Percentiles rank a stretch among this genome's conserved stretches.
These are phyloP conservation scores for Aspergillus bertholletiae DNA, from an alignment of 495 filamentous ascomycete genomes.

Conservation along the genomic window DNA sequence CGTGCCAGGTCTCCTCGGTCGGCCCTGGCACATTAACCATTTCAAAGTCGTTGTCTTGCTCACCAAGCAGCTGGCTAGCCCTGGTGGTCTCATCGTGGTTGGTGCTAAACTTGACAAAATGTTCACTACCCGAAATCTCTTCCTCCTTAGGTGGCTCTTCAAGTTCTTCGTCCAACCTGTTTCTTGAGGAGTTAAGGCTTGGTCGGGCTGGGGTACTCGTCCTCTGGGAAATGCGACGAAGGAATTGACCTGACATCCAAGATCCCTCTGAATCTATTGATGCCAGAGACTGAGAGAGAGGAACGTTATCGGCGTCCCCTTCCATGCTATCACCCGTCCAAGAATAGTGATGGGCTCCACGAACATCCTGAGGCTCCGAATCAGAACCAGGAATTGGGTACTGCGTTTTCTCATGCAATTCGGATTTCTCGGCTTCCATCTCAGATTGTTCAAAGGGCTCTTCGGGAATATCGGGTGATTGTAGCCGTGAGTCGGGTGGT, in stretches of 20 bases:
- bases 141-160: slow-evolving; percentile 20
- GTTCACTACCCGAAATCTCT: slow-evolving; percentile 60
- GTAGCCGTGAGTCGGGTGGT: slow-evolving; percentile 74
- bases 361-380: slow-evolving; percentile 25
- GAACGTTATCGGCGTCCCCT: slow-evolving; percentile 31
- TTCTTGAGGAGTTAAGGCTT: slow-evolving; percentile 42
- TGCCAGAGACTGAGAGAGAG: slow-evolving; percentile 70
- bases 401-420: slow-evolving; percentile 18
- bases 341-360: slow-evolving; percentile 30
- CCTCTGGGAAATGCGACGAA: slow-evolving; percentile 47
- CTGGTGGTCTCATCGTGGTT: slow-evolving; percentile 28
- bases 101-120: slow-evolving; percentile 51
- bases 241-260: slow-evolving; percentile 77
- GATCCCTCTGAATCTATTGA: slow-evolving; percentile 90
- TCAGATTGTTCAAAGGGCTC: slow-evolving; percentile 24
- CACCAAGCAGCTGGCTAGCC: slow-evolving; percentile 37
- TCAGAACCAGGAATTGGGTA: slow-evolving; percentile 24
- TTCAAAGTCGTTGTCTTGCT: slow-evolving; percentile 25
- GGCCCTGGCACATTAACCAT: slow-evolving; percentile 13
- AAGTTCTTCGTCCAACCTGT: slow-evolving; percentile 21
- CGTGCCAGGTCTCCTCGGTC: slow-evolving; percentile 46
- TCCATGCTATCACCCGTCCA: slow-evolving; percentile 34
- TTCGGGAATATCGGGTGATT: slow-evolving; percentile 54
- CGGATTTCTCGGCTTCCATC: slow-evolving; percentile 19
- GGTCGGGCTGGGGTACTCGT: slow-evolving; percentile 40